phyloP scores from a whole-genome alignment of 192 early-diverging fungal genomes.

The Jimgerdemannia flammicorona region DNA sequence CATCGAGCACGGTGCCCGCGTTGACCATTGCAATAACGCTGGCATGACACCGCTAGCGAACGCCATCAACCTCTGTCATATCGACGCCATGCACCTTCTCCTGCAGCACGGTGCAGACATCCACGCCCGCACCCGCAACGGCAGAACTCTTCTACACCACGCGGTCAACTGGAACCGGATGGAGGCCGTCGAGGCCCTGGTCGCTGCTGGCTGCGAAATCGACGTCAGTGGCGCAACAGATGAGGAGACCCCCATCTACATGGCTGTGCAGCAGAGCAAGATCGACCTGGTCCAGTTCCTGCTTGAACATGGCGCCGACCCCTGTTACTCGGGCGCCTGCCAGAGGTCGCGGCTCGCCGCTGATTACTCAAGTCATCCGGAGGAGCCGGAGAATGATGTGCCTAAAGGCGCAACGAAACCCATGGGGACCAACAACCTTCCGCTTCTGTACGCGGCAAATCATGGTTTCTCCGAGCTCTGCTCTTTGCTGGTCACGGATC shows the following conservation, averaged over 20 bases:
- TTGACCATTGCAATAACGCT: conserved; percentile 15
- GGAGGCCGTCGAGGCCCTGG: conserved; percentile 20
- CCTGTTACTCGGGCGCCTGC: conserved; percentile 5
- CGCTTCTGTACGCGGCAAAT: conserved; percentile 31
- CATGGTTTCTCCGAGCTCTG: conserved; percentile 35
- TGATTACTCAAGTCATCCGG: not conserved
- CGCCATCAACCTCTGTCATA: conserved; percentile 24
- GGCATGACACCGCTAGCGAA: conserved; percentile 29
- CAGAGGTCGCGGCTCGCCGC: too few species aligned
- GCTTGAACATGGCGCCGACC: conserved; percentile 25
- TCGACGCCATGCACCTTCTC: conserved; percentile 4
- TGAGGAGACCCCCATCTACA: conserved; percentile 28
- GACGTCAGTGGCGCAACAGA: conserved; percentile 10
- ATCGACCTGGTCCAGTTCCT: conserved; percentile 31
- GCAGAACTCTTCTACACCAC: conserved; percentile 21
- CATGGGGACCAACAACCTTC: conserved; percentile 18
- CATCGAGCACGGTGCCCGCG: conserved; percentile 9
- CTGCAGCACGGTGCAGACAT: conserved; percentile 23
- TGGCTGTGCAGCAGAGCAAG: conserved; percentile 36
- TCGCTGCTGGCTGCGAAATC: conserved; percentile 16
- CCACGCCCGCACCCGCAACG: conserved; percentile 11
- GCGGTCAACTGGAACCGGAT: conserved; percentile 34
- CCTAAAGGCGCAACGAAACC: not conserved
- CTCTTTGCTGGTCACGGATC: conserved; percentile 14
- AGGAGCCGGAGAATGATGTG: not conserved